Evolutionary conservation across 331 rosid genomes (phyloP).

Genomic region (Stylosanthes scabra): DNA sequence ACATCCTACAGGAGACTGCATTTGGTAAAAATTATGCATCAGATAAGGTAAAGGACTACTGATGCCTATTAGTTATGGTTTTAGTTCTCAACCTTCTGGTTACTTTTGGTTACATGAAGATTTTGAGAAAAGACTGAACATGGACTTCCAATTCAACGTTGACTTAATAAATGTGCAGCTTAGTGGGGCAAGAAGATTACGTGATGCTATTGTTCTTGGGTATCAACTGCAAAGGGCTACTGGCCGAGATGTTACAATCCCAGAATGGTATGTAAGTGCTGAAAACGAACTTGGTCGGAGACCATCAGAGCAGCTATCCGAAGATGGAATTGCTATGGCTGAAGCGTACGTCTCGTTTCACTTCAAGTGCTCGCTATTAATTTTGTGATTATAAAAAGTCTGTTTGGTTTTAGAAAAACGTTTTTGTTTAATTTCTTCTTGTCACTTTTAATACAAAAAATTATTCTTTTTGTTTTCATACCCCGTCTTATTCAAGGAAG

Average conservation of each 20-base stretch:
- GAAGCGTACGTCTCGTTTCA: slow-evolving; percentile 61
- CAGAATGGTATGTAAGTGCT: slow-evolving; percentile 96
- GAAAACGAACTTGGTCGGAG: slow-evolving; percentile 73
- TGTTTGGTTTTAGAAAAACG: neutral
- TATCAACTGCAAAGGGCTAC: slow-evolving; percentile 96
- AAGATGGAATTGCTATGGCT: slow-evolving; percentile 41
- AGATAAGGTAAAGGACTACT: slow-evolving; percentile 70
- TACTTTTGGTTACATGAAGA: slow-evolving; percentile 14
- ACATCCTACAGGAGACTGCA: slow-evolving; percentile 95
- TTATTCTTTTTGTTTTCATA: neutral
- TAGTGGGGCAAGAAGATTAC: slow-evolving; percentile 95
- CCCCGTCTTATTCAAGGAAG: no score
- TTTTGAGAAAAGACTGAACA: slow-evolving; percentile 11
- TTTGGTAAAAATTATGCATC: slow-evolving; percentile 89
- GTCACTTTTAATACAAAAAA: neutral
- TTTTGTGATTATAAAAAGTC: neutral
- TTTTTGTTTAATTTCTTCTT: neutral
- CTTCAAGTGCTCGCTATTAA: neutral
- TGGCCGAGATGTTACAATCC: slow-evolving; percentile 86
- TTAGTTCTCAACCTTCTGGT: slow-evolving; percentile 19
- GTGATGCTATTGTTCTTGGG: slow-evolving; percentile 98
- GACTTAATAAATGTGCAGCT: slow-evolving; percentile 59
- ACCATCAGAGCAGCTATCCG: slow-evolving; percentile 52
- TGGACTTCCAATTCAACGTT: slow-evolving; percentile 33
- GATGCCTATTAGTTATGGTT: neutral